phyloP scores from a whole-genome alignment of 2,329 filamentous ascomycete species.

The Bipolaris zeicola region DNA sequence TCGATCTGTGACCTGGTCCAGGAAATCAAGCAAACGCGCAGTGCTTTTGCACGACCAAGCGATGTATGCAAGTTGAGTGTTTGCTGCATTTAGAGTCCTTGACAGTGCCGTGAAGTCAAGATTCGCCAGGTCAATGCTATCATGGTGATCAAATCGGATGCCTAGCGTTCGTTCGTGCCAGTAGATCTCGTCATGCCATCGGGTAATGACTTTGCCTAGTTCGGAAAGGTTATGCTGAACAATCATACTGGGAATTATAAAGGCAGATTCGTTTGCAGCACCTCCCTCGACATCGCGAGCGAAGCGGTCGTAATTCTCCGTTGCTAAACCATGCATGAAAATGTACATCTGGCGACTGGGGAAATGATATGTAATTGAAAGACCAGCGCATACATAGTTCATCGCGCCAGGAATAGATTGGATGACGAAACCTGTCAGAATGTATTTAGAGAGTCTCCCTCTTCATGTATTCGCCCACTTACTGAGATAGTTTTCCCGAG shows the following conservation, averaged over 20 bases:
- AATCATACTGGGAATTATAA: slow-evolving; percentile 20
- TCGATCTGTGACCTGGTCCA: slow-evolving; percentile 16
- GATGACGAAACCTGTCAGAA: neutral
- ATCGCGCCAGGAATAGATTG: slow-evolving; percentile 10
- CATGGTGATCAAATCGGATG: slow-evolving; percentile 11
- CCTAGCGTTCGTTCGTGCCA: slow-evolving; percentile 11
- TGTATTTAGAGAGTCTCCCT: neutral
- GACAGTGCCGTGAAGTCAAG: slow-evolving; percentile 16
- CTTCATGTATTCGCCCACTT: neutral
- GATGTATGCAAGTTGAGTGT: slow-evolving; percentile 10
- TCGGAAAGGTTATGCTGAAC: slow-evolving; percentile 12
- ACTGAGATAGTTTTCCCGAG: slow-evolving; percentile 1
- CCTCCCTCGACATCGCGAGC: neutral
- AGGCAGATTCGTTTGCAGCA: neutral
- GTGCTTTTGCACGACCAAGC: slow-evolving; percentile 13
- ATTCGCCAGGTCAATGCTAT: neutral
- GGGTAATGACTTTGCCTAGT: neutral
- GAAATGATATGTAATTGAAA: slow-evolving; percentile 29
- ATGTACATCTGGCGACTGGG: slow-evolving; percentile 20
- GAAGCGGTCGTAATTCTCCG: slow-evolving; percentile 2
- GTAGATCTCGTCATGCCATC: slow-evolving; percentile 15
- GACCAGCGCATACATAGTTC: slow-evolving; percentile 1
- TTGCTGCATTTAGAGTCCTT: slow-evolving; percentile 14
- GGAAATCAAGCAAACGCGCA: slow-evolving; percentile 13
- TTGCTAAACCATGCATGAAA: slow-evolving; percentile 21